Base-by-base conservation (phyloP, 148 eudicot genomes). In the Amaranthus hypochondriacus region DNA sequence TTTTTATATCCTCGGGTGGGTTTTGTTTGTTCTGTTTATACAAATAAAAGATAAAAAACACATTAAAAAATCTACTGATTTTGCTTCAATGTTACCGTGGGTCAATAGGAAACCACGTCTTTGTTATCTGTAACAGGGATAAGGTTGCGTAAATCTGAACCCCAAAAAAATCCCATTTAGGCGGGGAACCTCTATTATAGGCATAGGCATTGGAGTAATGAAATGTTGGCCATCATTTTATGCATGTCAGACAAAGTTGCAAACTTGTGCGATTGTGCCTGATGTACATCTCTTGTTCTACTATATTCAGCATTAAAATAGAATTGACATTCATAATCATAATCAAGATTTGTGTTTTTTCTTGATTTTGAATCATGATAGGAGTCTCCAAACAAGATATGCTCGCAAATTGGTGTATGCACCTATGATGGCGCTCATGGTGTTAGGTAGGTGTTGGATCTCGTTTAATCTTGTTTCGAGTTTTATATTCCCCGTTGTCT, bases 371-470 rank as follows among this genome's bases (percentile, higher is more conserved):
- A 28, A 13, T 50, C 68, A 56, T 70, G 56, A 68, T 83, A 95
- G 99, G 86, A 72, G 11, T 83, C 79, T 48, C 92, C 99, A 11
- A 73, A 92, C 75, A 92, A 84, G 87, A 82, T 95, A 60, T 95
- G 99, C 80, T 95, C 99, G 52, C 90, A 84, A 75, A 81, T 95
- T 60, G 90, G 92, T 49, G 79, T 95, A 63, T 95, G 98, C 85
- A 75, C 89, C 63, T 94, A 87, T 71, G 92, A 94, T 81, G 97
- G 98, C 56, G 57, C 88, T 70, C 96, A 49, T 42, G 85, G 89
- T 77, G 92, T 92, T 44, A 92, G 98, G 98, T 94, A 74, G 18
- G 75, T 70, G 61, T 50, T 47, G 42, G 11, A 42, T 15, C 12
- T 3, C 44, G 10, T 57, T 42, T 52, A n/a, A 9, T 10, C 56